A percentile compares a stretch with the other conserved stretches of the same genome.
phyloP scores from a whole-genome alignment of 2,329 filamentous ascomycete species.

The Aureobasidium sp. region DNA sequence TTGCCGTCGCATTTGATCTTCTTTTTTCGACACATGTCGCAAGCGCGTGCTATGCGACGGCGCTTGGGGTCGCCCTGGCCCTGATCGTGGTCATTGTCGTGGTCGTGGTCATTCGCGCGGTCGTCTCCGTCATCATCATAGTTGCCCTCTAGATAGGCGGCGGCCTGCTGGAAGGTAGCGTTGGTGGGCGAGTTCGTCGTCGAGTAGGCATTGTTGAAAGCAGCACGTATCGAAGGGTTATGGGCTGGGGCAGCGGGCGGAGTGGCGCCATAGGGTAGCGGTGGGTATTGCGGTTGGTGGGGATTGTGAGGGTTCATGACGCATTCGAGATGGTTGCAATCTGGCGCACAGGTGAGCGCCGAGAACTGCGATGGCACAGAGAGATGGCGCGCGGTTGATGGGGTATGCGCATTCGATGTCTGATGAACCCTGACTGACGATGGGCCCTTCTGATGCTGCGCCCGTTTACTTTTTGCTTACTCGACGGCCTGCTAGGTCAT shows the following conservation, averaged over 20 bases:
- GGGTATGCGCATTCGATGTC: background rate
- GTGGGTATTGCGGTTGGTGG: constrained; percentile 1
- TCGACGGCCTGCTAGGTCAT: background rate
- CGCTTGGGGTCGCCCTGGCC: constrained; percentile 63
- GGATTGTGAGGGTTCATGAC: constrained; percentile 6
- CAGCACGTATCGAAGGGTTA: constrained; percentile 10
- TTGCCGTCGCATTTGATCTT: constrained; percentile 99
- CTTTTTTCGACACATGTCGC: constrained; percentile 92
- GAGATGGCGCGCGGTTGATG: background rate
- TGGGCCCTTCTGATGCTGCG: background rate
- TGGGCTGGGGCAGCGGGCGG: constrained; percentile 1
- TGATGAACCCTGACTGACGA: background rate
- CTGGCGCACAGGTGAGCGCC: background rate
- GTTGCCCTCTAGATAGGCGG: constrained; percentile 12
- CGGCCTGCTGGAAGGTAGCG: constrained; percentile 4
- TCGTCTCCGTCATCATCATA: constrained; percentile 20
- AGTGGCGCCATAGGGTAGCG: background rate
- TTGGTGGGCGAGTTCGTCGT: background rate
- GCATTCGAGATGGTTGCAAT: background rate
- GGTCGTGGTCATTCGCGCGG: constrained; percentile 39
- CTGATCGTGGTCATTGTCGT: constrained; percentile 19
- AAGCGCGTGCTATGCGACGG: constrained; percentile 80
- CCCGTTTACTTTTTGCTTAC: constrained; percentile 7
- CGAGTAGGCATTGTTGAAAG: constrained; percentile 9
- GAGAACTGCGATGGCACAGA: background rate